phyloP scores from a whole-genome alignment of 345 rosid species.

The Hypericum perforatum region DNA sequence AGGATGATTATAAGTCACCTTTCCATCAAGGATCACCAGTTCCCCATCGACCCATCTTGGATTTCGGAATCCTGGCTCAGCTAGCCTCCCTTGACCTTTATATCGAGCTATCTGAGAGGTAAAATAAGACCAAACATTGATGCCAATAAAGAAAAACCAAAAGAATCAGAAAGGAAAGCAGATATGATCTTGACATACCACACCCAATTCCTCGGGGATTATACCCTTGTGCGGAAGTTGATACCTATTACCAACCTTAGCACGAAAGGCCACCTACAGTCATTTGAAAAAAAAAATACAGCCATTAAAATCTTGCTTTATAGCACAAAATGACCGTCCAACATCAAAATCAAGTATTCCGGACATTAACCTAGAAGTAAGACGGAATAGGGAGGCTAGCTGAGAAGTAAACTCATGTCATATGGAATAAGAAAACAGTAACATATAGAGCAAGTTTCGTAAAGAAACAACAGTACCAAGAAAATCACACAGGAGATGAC shows the following conservation, averaged over 20 bases:
- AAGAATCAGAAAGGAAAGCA: not conserved
- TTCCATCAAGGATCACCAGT: conserved; percentile 90
- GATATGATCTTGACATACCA: conserved; percentile 35
- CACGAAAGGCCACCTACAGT: conserved; percentile 84
- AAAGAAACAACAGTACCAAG: too few relatives aligned
- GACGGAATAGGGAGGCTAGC: too few relatives aligned
- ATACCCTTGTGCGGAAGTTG: conserved; percentile 92
- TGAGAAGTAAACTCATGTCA: too few relatives aligned
- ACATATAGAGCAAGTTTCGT: too few relatives aligned
- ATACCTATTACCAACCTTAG: conserved; percentile 80
- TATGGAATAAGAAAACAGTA: too few relatives aligned
- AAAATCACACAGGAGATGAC: too few relatives aligned
- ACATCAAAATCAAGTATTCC: too few relatives aligned
- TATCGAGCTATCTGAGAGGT: conserved; percentile 68
- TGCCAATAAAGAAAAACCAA: not conserved
- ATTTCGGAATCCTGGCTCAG: conserved; percentile 76
- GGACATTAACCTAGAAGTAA: too few relatives aligned
- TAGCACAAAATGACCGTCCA: too few relatives aligned
- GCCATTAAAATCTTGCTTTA: not conserved
- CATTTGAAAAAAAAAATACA: not conserved
- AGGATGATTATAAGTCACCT: too few relatives aligned
- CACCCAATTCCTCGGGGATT: conserved; percentile 96
- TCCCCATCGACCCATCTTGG: conserved; percentile 98
- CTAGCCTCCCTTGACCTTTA: conserved; percentile 92
- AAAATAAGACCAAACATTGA: conserved; percentile 9